Base-by-base conservation (phyloP, 192 early-diverging fungal genomes). In the Mortierella antarctica region DNA sequence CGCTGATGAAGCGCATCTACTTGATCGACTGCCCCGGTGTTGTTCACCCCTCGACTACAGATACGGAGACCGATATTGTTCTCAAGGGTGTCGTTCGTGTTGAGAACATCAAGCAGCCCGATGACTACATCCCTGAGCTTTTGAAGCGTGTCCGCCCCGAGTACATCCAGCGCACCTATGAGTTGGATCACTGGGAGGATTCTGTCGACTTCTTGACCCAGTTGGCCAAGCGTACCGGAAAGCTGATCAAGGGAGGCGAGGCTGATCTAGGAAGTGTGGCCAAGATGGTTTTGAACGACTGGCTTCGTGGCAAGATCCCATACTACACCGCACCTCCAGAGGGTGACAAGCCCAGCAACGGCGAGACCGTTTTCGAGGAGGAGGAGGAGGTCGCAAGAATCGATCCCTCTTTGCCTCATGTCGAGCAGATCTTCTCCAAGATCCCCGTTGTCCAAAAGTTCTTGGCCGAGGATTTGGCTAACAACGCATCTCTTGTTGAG, bases 11-110 rank as follows among this genome's bases (percentile, higher is more conserved):
- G 71, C 93, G 95, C 62, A 99, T 99, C 70, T 99, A 97, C 78
- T 86, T 99, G 54, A 98, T 99, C 77, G 98, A 99, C 82, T 99
- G 98, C 84, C 98, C 98, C 23, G 98, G 98, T 71, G 93, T 99
- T 50, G 98, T 99, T 60, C 93, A 94, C 66, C 94, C 95, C 12
- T 89, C 91, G 52, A 73, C 92, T 11, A 92, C 94, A 10, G 97
- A 98, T 84, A 91, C 92, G 2, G 97, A 98, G 67, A 92, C 92
- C 6, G 98, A 99, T 64, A 96, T 98, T 86, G 94, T 99, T 31
- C 89, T 99, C 65, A 98, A 95, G 89, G 98, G 98, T 53, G 95
- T 97, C 18, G 95, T 96, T 13, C 94, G 98, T 70, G 90, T 97
- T 3, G 95, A 98, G 82, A 98, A 97, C 77, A 86, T 98, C 64